Evolutionary conservation across 140 eudicot species (phyloP).

Genomic region (Cichorium intybus): DNA sequence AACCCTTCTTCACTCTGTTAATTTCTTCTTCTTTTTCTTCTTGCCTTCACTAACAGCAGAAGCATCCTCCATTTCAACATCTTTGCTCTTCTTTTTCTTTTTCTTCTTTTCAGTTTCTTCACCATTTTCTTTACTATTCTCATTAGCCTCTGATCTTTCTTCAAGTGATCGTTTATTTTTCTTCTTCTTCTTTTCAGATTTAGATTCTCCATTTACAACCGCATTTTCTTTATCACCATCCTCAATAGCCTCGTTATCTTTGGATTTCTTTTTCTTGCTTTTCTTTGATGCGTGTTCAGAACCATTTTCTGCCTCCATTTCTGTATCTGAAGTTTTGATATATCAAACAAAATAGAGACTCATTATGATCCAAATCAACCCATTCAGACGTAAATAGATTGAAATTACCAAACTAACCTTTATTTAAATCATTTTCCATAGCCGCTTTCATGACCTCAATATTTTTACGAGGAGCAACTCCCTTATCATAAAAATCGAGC

Average conservation of each 20-base stretch:
- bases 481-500: conserved; percentile 91
- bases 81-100: conserved; percentile 49
- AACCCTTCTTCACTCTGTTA: conserved; percentile 12
- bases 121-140: conserved; percentile 27
- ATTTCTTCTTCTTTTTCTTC: conserved; percentile 52
- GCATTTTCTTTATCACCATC: conserved; percentile 38
- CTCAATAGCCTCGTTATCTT: conserved; percentile 20
- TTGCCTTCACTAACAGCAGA: conserved; percentile 39
- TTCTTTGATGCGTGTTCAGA: conserved; percentile 37
- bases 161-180: conserved; percentile 43
- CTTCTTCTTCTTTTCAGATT: conserved; percentile 60
- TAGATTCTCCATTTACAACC: conserved; percentile 55
- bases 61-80: conserved; percentile 39
- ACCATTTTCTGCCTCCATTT: conserved; percentile 53
- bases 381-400: not conserved
- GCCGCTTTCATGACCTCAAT: conserved; percentile 92
- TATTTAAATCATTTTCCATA: conserved; percentile 42
- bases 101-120: conserved; percentile 45
- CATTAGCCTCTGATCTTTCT: conserved; percentile 26
- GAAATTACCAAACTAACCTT: conserved; percentile 42
- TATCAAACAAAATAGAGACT: not conserved
- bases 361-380: not conserved
- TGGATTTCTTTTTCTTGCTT: conserved; percentile 71
- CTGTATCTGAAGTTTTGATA: conserved; percentile 26
- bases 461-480: conserved; percentile 96